A percentile compares a stretch with the other conserved stretches of the same genome.
Evolutionary conservation across 2,329 filamentous ascomycete genomes (phyloP).

Genomic region (Paraphoma chrysanthemicola): DNA sequence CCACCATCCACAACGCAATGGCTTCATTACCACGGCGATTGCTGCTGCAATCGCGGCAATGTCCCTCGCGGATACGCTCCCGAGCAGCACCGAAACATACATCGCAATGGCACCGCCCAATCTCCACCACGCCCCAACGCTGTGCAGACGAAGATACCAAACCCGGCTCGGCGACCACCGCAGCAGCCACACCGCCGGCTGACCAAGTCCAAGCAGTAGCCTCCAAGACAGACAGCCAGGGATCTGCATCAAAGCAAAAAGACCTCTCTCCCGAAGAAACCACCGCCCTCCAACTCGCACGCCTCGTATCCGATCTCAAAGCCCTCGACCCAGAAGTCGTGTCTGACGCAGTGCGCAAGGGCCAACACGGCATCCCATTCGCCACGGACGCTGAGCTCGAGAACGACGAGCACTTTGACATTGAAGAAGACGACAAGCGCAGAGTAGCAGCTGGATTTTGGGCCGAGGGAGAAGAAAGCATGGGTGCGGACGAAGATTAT

Average conservation of each 20-base stretch:
- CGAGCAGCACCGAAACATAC: constrained; percentile 22
- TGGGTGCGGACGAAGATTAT: constrained; percentile 67
- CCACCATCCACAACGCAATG: constrained; percentile 34
- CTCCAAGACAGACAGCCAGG: not conserved
- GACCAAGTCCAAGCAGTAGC: constrained; percentile 12
- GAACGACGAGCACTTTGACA: constrained; percentile 34
- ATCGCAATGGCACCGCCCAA: constrained; percentile 41
- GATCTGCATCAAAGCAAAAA: not conserved
- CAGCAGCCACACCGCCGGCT: constrained; percentile 8
- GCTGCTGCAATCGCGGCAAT: constrained; percentile 38
- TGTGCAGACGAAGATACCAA: constrained; percentile 23
- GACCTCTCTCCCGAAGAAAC: constrained; percentile 12
- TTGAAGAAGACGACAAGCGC: constrained; percentile 21
- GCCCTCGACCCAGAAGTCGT: constrained; percentile 28
- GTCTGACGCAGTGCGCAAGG: constrained; percentile 33
- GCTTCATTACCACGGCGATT: constrained; percentile 44
- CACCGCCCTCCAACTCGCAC: constrained; percentile 25
- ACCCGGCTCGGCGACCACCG: constrained; percentile 16
- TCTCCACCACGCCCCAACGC: constrained; percentile 36
- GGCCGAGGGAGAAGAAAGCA: constrained; percentile 54
- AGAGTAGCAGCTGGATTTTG: constrained; percentile 39
- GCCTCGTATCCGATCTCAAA: constrained; percentile 31
- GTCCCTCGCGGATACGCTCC: constrained; percentile 29
- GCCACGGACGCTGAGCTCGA: constrained; percentile 21
- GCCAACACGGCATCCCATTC: constrained; percentile 26